Base-by-base conservation (phyloP, 2,329 filamentous ascomycete genomes). In the Ilyonectria sp. region DNA sequence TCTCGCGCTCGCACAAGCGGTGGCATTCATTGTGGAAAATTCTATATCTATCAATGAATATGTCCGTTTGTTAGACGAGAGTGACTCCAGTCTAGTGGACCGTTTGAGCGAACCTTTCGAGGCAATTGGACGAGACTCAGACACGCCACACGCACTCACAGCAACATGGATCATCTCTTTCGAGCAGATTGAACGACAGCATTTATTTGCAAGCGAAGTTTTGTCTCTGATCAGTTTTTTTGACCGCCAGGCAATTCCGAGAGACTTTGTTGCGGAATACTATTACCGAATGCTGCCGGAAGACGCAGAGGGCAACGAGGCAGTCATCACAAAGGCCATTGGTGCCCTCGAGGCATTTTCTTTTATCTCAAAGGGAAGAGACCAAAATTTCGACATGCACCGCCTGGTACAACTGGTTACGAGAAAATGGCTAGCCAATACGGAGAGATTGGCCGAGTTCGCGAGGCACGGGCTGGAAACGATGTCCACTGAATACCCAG, bases 151-250 rank as follows among this genome's bases (percentile, higher is more conserved):
- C 13, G 72, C 78, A 29, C 70, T 80, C 4, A 60, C 72, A 6
- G 50, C 71, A 15, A 78, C 77, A 2, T 80, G 77, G 77, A 17
- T 57, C 2, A 56, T 82, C 1, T 81, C 78, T 0, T 81, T 82
- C 0, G 68, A 79, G 3, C 76, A 81, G 10, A 79, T 82, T 15
- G 26, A 77, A 4, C 35, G 44, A 8, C 75, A 75, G 5, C 10
- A 64, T 1, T n/a, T 5, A 0, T 61, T 79, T 0, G 78, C 78
- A 0, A 64, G 69, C n/a, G 70, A 80, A 1, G 52, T 82, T 0
- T 60, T 82, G 0, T 81, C 79, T 0, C 54, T 82, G 7, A 78
- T 82, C 67, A 76, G 76, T 2, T 63, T 79, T 0, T 73, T 81
- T 7, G 73, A 81, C 56, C 70, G 75, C 0, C 75, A 80, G 21